Evolutionary conservation across 257 asterid species (phyloP).

Genomic region (Solanum medicagineum): DNA sequence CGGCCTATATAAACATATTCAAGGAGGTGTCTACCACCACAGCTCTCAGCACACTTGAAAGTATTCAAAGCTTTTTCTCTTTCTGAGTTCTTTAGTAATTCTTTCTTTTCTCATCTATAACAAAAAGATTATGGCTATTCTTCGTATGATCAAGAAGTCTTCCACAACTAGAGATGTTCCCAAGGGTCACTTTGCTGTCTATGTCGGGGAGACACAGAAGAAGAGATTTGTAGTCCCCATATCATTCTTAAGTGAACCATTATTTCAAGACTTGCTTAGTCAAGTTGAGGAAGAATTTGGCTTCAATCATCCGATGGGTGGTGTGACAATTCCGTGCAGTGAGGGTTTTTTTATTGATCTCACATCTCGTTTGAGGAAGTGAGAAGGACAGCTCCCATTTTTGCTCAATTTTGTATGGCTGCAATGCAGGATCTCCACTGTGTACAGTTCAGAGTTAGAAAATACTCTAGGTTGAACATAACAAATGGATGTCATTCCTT

Average conservation of each 20-base stretch:
- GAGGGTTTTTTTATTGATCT: constrained; percentile 18
- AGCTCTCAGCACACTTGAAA: background rate
- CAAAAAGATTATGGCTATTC: background rate
- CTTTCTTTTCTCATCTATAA: background rate
- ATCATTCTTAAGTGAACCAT: constrained; percentile 25
- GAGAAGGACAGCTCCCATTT: background rate
- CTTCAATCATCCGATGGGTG: constrained; percentile 47
- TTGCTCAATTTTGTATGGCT: background rate
- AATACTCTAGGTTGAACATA: background rate
- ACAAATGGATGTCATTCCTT: background rate
- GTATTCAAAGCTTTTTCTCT: background rate
- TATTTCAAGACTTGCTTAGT: constrained; percentile 25
- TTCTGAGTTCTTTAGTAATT: background rate
- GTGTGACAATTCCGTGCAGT: constrained; percentile 41
- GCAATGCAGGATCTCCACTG: background rate
- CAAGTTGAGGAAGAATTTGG: constrained; percentile 31
- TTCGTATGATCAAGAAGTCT: background rate
- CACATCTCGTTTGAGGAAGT: constrained; percentile 13
- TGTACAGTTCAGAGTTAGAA: background rate
- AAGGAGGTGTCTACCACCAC: background rate
- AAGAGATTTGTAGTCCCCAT: constrained; percentile 22
- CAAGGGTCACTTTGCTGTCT: constrained; percentile 45
- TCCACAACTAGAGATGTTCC: constrained; percentile 18
- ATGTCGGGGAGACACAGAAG: constrained; percentile 35
- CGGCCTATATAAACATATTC: background rate